Evolutionary conservation across 768 basidiomycete species (phyloP), one percentile per base, ranked within the genome.

Genomic region (Kwoniella newhampshirensis): DNA sequence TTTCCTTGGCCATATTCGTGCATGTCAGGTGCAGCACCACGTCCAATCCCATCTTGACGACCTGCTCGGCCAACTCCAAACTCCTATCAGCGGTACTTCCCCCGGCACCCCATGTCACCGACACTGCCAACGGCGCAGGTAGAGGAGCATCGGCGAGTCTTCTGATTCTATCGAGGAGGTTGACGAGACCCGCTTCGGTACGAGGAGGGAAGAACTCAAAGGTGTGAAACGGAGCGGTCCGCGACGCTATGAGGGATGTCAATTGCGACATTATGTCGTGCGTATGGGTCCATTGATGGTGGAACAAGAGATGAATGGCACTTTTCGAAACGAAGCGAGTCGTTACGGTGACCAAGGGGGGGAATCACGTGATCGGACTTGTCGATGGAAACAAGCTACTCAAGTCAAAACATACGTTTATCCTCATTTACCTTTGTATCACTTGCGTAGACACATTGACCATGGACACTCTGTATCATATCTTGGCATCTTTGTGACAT

Each of bases 201-300:
- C 90, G 83, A 12, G 94, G 94, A 13, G 94, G 94, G 72, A 98
- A 98, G 82, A 96, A 96, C 75, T 98, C 94, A 75, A 94, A 90
- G 0, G 89, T 91, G 73, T 85, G 96, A 78, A 89, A 94, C 0
- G 91, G 89, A 8, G 80, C 74, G 5, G 46, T 58, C 42, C 81
- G 79, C 3, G 75, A 60, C 2, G 77, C 70, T 57, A 96, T 84
- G 70, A 87, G 87, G 59, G 88, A 83, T 1, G 82, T 80, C 48
- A 94, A 56, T 45, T 59, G 62, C n/a, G 63, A 36, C 65, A 62
- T 69, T 30, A 12, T 59, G 50, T 13, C 13, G 7, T 32, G 32
- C 32, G 13, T n/a, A n/a, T n/a, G n/a, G n/a, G n/a, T n/a, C n/a
- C n/a, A n/a, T n/a, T n/a, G n/a, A n/a, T 32, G 32, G 13, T 32